Percentiles rank a stretch among this genome's conserved stretches.
Evolutionary conservation across 164 flowering plant species (phyloP).

Genomic region (Magnolia changhungtana): DNA sequence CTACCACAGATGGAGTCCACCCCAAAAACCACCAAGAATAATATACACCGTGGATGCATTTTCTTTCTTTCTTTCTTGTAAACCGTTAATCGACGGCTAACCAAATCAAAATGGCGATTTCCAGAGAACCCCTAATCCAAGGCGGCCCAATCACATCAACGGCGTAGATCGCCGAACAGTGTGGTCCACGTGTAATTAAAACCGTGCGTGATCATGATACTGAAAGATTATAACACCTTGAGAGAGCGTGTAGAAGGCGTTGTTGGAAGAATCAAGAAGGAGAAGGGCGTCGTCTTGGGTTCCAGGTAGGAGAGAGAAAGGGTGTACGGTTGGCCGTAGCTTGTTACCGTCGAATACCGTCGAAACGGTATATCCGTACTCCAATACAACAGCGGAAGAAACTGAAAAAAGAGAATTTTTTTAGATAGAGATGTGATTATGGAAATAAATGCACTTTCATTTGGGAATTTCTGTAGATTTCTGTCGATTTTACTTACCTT

Average conservation of each 20-base stretch:
- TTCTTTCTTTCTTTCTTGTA: background rate
- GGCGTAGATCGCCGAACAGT: background rate
- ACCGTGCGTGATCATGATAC: background rate
- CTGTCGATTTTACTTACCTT: no score
- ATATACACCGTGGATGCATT: no score
- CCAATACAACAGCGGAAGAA: constrained; percentile 28
- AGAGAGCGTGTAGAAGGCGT: constrained; percentile 52
- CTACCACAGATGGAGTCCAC: no score
- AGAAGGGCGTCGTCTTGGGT: constrained; percentile 42
- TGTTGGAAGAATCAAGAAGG: constrained; percentile 55
- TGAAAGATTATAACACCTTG: constrained; percentile 25
- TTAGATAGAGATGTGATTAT: no score
- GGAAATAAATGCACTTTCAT: no score
- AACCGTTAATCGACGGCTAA: background rate
- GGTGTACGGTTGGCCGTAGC: constrained; percentile 31
- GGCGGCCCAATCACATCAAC: background rate
- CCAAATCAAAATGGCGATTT: background rate
- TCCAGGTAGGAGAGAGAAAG: constrained; percentile 39
- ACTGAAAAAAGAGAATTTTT: constrained; percentile 17
- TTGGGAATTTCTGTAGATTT: no score
- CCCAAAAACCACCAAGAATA: no score
- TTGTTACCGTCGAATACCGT: constrained; percentile 67
- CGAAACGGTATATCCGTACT: constrained; percentile 66
- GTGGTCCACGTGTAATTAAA: background rate
- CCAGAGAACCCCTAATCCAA: no score